Evolutionary conservation across 176 grass and related monocot species (phyloP).

Genomic region (Cenchrus fungigraminus): DNA sequence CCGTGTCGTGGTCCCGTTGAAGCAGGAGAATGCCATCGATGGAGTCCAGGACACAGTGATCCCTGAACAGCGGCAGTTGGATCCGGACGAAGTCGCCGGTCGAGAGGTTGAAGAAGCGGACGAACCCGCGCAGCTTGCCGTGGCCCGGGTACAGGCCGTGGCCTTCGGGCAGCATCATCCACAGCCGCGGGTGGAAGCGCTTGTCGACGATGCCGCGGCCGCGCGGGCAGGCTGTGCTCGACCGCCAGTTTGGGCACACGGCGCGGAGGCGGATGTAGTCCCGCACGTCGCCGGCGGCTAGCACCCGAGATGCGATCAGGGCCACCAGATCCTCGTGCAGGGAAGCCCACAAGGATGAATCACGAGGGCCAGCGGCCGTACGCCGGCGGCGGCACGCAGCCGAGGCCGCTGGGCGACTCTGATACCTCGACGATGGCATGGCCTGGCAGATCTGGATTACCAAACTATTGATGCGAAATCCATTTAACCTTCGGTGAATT

Average conservation of each 20-base stretch:
- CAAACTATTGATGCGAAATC: too few relatives aligned
- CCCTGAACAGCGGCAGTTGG: neutral
- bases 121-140: neutral
- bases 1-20: conserved; percentile 1
- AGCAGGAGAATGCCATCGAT: neutral
- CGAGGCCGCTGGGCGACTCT: too few relatives aligned
- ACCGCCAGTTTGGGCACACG: neutral
- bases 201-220: neutral
- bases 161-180: neutral
- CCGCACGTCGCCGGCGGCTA: neutral
- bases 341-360: too few relatives aligned
- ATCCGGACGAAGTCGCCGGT: neutral
- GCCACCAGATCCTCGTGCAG: too few relatives aligned
- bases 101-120: conserved; percentile 10
- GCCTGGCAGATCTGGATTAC: too few relatives aligned
- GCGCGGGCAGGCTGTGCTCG: neutral
- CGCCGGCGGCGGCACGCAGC: too few relatives aligned
- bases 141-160: neutral
- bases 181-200: conserved; percentile 1
- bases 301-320: too few relatives aligned
- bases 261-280: neutral
- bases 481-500: too few relatives aligned
- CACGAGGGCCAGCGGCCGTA: too few relatives aligned
- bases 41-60: conserved; percentile 5
- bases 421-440: too few relatives aligned